phyloP scores from a whole-genome alignment of 1,139 yeast species.

The Kurtzmaniella quercitrusa region DNA sequence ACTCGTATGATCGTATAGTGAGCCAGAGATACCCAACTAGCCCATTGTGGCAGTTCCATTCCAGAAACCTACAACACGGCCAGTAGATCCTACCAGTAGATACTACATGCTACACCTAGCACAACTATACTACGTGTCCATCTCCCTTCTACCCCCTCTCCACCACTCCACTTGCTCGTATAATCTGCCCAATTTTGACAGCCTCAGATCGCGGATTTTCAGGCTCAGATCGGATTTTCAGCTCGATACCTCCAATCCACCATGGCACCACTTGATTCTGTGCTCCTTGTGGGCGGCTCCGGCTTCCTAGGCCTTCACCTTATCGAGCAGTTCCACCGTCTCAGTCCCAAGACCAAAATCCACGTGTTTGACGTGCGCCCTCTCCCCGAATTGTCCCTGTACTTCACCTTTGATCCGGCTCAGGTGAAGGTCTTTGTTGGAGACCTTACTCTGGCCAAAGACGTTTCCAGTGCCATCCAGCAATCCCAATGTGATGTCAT shows the following conservation, averaged over 20 bases:
- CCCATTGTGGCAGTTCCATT: no score
- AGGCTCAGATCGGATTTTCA: background rate
- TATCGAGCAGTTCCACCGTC: constrained; percentile 73
- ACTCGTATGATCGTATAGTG: no score
- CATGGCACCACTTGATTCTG: constrained; percentile 43
- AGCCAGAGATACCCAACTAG: no score
- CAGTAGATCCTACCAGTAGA: no score
- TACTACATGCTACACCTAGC: no score
- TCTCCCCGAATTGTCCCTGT: constrained; percentile 63
- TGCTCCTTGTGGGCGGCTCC: constrained; percentile 85
- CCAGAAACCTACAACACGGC: no score
- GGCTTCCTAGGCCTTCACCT: constrained; percentile 94
- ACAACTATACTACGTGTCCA: no score
- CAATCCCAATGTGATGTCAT: constrained; percentile 65
- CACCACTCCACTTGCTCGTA: no score
- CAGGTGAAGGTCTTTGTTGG: constrained; percentile 67
- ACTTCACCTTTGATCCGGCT: constrained; percentile 66
- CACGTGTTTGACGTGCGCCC: constrained; percentile 92
- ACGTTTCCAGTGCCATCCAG: constrained; percentile 61
- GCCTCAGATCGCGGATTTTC: background rate
- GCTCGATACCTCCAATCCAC: no score
- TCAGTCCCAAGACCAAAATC: constrained; percentile 65
- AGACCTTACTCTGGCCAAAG: constrained; percentile 73
- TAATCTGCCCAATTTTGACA: no score
- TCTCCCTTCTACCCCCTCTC: no score